phyloP scores from a whole-genome alignment of 345 rosid genomes.

The Citrus maxima region DNA sequence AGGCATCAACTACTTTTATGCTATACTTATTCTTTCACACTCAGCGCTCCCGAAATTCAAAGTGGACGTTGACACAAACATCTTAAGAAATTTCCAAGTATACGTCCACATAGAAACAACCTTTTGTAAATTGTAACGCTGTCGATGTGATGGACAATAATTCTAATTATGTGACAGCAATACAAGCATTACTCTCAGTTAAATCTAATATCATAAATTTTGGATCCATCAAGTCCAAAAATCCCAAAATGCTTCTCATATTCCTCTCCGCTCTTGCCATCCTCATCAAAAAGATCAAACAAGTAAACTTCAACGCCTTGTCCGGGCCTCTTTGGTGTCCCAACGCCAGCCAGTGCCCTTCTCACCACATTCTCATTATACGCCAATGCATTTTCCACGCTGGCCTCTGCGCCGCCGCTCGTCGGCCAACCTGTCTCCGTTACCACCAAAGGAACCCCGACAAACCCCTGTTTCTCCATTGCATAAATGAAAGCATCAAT shows the following conservation, averaged over 20 bases:
- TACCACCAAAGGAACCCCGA: constrained; percentile 19
- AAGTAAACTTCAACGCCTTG: constrained; percentile 29
- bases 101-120: too few species aligned
- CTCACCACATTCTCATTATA: constrained; percentile 31
- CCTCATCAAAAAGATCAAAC: constrained; percentile 43
- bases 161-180: too few species aligned
- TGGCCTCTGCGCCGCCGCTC: constrained; percentile 22
- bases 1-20: too few species aligned
- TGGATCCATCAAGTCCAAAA: constrained; percentile 29
- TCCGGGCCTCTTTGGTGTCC: constrained; percentile 40
- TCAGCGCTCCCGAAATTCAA: too few species aligned
- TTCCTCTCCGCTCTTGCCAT: constrained; percentile 17
- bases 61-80: too few species aligned
- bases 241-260: constrained; percentile 39
- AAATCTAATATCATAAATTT: constrained; percentile 29
- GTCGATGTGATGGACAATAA: too few species aligned
- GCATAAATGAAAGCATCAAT: constrained; percentile 31
- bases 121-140: too few species aligned
- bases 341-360: constrained; percentile 20
- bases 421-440: constrained; percentile 50
- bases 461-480: constrained; percentile 28
- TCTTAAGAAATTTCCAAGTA: too few species aligned
- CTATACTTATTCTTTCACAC: too few species aligned
- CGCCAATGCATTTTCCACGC: constrained; percentile 23
- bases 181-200: not conserved